These are phyloP conservation scores for Mucor piriformis DNA, from an alignment of 371 early-diverging fungal genomes.

Conservation along the genomic window DNA sequence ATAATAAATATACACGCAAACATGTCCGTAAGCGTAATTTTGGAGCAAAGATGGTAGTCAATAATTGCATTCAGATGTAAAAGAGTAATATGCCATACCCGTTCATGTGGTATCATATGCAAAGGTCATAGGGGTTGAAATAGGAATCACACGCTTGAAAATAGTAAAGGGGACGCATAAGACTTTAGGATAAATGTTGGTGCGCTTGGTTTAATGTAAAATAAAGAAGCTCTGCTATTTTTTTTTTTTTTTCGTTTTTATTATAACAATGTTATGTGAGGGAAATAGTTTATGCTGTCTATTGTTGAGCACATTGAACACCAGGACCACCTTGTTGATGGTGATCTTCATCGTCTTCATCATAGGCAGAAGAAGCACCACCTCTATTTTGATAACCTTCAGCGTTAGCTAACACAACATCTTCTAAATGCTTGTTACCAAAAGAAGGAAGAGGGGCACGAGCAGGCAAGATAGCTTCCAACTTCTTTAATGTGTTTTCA, in stretches of 20 bases:
- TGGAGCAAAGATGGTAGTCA: no score
- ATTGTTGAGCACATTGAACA: constrained; percentile 97
- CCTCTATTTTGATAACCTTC: constrained; percentile 59
- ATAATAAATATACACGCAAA: no score
- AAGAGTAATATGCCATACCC: no score
- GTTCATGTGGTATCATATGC: neutral
- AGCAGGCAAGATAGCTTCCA: constrained; percentile 70
- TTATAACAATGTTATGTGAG: neutral
- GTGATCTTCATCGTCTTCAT: constrained; percentile 73
- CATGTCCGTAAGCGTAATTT: no score
- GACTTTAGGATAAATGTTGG: neutral
- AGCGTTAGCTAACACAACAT: constrained; percentile 76
- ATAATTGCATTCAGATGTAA: no score
- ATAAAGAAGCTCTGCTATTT: no score
- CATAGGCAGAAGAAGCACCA: constrained; percentile 35
- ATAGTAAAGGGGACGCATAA: neutral
- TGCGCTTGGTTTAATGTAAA: no score
- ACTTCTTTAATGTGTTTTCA: constrained; percentile 61
- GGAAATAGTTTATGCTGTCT: constrained; percentile 32
- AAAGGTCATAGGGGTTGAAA: neutral
- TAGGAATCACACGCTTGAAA: neutral
- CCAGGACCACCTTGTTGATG: constrained; percentile 70
- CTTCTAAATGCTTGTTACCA: constrained; percentile 63
- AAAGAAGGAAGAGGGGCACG: constrained; percentile 50
- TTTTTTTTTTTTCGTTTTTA: no score